phyloP scores from a whole-genome alignment of 2,329 filamentous ascomycete genomes.

The Calonectria pseudoreteaudii region DNA sequence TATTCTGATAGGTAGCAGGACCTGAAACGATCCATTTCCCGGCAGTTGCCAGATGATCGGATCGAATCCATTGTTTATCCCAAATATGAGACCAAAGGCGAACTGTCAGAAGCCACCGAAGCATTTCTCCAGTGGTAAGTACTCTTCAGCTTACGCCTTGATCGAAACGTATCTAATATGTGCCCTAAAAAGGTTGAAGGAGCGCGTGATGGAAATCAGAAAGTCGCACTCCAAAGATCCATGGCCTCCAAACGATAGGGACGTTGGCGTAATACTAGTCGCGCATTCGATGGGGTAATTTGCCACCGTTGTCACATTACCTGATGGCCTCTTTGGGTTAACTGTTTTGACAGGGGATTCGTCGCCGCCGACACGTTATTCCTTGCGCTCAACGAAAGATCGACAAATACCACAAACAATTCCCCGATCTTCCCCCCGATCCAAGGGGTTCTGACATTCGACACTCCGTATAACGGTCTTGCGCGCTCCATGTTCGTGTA shows the following conservation, averaged over 20 bases:
- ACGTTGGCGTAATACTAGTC: conserved; percentile 81
- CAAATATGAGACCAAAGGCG: conserved; percentile 78
- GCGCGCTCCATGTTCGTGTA: conserved; percentile 71
- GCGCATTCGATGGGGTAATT: conserved; percentile 83
- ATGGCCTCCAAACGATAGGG: conserved; percentile 83
- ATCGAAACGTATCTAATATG: not conserved
- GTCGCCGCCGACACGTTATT: conserved; percentile 87
- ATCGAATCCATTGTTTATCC: conserved; percentile 75
- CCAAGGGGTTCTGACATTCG: conserved; percentile 83
- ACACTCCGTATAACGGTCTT: conserved; percentile 83
- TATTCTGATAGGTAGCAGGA: conserved; percentile 52
- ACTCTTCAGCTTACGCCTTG: not conserved
- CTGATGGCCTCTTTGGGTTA: rapidly evolving
- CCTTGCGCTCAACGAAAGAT: conserved; percentile 74
- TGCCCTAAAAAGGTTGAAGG: conserved; percentile 73
- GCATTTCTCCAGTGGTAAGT: conserved; percentile 61
- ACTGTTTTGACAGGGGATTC: conserved; percentile 71
- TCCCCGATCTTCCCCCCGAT: conserved; percentile 81
- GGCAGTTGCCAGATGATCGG: conserved; percentile 69
- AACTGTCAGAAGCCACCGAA: conserved; percentile 64
- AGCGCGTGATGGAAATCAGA: conserved; percentile 81
- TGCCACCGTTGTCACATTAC: rapidly evolving
- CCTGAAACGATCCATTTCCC: conserved; percentile 67
- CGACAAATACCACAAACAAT: conserved; percentile 47
- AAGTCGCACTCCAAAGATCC: conserved; percentile 78